Base-by-base conservation (phyloP, 805 yeast genomes). In the Lipomyces yamadae region DNA sequence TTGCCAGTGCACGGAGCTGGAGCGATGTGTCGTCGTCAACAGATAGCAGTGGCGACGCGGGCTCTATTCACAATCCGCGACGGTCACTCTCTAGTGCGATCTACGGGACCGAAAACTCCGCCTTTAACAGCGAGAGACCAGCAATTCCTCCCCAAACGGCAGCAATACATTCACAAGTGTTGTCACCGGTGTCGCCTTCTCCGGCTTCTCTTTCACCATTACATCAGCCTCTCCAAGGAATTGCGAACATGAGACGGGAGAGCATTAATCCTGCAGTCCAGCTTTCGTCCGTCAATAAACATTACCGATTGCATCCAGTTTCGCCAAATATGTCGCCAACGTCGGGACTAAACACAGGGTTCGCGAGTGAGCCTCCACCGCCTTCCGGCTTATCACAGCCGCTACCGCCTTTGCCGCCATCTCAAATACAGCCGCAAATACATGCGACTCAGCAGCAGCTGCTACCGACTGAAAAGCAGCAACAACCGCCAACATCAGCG, bases 181-280 rank as follows among this genome's bases (percentile, higher is more conserved):
- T 42, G 30, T 61, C 68, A 13, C 64, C 66, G 4, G 58, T 50
- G 29, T 39, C 63, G 5, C 52, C 62, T 18, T 59, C 69, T 18
- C 64, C 65, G 4, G 64, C 70, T 2, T 52, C 65, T 37, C 60
- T 56, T 34, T 58, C 67, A 52, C 67, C 67, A 35, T 37, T 58
- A 24, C 65, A 61, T 52, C 65, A 54, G 60, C 64, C 52, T 15
- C 53, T 13, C 24, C 57, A 61, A 8, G 32, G 48, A 24, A 5
- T 32, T 18, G 18, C 52, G 32, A 29, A 18, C n/a, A 24, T 42
- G 42, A 29, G 66, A 34, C 58, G 64, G 13, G 66, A 66, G 11
- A 62, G 66, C 33, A 53, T 66, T n/a, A 66, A 66, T 37, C 69
- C 67, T 4, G 62, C 67, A 10, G 65, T 52, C 11, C 69, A 63